Evolutionary conservation across 345 rosid species (phyloP).

Genomic region (Syzygium aromaticum): DNA sequence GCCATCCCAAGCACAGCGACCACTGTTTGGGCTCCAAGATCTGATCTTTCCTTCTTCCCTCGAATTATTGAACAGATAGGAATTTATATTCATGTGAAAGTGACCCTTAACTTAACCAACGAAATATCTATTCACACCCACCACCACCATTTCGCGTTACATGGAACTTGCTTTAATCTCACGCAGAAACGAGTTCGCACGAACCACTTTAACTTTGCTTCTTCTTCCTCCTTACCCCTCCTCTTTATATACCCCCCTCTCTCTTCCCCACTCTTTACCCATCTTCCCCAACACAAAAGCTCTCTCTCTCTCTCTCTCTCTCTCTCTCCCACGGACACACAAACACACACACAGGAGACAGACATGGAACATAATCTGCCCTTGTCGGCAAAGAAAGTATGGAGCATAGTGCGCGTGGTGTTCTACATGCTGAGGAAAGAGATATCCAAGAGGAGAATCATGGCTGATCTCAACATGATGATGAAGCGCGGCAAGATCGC

Average conservation of each 20-base stretch:
- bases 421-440: constrained; percentile 69
- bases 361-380: constrained; percentile 40
- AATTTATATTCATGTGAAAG: background rate
- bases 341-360: background rate
- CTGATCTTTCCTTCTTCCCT: background rate
- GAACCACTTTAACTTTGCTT: background rate
- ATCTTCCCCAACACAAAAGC: background rate
- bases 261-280: background rate
- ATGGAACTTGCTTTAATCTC: background rate
- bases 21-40: background rate
- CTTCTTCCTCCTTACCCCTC: background rate
- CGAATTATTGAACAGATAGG: background rate
- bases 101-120: background rate
- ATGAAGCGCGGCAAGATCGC: constrained; percentile 80
- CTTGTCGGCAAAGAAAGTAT: constrained; percentile 41
- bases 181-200: background rate
- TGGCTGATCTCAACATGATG: constrained; percentile 62
- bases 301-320: constrained; percentile 5
- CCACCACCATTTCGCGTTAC: background rate
- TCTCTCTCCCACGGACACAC: background rate
- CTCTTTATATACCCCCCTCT: constrained; percentile 29
- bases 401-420: constrained; percentile 52
- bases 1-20: background rate
- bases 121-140: background rate
- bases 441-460: constrained; percentile 41